Base-by-base conservation (phyloP, 192 early-diverging fungal species). In the Coemansia sp. region DNA sequence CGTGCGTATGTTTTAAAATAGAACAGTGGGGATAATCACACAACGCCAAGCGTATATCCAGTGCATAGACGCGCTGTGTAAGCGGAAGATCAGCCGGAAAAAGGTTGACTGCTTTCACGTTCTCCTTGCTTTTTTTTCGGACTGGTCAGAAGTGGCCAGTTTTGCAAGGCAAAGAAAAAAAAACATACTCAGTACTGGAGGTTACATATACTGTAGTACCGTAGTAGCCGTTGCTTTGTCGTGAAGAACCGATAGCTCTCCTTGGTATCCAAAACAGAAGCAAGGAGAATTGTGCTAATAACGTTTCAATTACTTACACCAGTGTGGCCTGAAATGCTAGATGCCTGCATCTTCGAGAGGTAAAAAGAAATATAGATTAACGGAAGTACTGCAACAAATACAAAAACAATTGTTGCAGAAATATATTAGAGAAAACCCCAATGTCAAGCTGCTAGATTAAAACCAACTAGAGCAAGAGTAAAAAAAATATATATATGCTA, bases 321-420 rank as follows among this genome's bases (percentile, higher is more conserved):
- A 42, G 76, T 66, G 67, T 78, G 76, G 22, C 76, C 76, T 27
- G 60, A 58, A 64, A 68, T 74, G 54, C 61, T 67, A 19, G 71
- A 74, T 25, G 77, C 72, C 31, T 74, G 72, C 71, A 80, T 80
- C 66, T 27, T 30, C 3, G 62, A 60, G 23, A 66, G 55, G 31
- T 46, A 20, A 52, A 39, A 30, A 29, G 51, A 52, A 7, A 30
- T 19, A 56, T 9, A 14, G 51, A 61, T 23, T 68, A n/a, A n/a
- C 42, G 46, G 25, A 54, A 55, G 17, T 14, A 14, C 17, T 17
- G 9, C 39, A 46, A 60, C 27, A 68, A 39, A 30, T 23, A 30
- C 46, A 25, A 52, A 52, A 30, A 21, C 52, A 21, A 30, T 4
- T 54, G 53, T 20, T 25, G 54, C 25, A 24, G 54, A 10, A 17